Conservation (phyloP, 1,284 basidiomycete genomes). For the Apiotrichum porosum region DNA sequence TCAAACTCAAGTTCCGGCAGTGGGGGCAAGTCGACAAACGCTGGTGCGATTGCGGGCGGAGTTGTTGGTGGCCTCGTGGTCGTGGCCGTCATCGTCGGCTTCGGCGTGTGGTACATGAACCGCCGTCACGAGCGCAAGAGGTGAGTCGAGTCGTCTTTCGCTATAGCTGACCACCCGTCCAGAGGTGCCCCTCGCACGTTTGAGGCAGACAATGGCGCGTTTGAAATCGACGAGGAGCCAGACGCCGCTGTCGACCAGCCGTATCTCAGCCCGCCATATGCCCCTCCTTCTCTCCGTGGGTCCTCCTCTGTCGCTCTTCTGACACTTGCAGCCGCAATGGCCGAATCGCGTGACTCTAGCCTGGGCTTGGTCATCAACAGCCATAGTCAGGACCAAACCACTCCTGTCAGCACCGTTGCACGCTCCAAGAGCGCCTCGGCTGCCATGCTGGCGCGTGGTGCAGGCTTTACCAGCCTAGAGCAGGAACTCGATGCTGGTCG, state of each 20-base stretch:
- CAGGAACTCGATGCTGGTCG: slow-evolving; percentile 5
- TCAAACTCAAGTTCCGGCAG: too few relatives aligned
- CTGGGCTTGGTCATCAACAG: too few relatives aligned
- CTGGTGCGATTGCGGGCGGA: not conserved
- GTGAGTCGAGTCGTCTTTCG: not conserved
- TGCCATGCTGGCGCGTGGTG: not conserved
- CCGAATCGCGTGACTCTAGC: too few relatives aligned
- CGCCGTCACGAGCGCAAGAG: not conserved
- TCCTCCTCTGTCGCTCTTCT: too few relatives aligned
- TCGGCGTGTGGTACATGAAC: not conserved
- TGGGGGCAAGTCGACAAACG: too few relatives aligned
- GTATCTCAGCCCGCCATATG: not conserved
- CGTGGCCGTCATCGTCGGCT: not conserved
- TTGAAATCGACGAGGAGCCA: not conserved
- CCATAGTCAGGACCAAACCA: not conserved
- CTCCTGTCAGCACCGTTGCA: not conserved
- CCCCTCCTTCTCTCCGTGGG: not conserved
- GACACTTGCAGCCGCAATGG: too few relatives aligned
- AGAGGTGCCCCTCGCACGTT: too few relatives aligned
- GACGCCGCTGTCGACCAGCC: not conserved
- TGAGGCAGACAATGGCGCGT: not conserved
- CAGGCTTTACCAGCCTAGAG: not conserved
- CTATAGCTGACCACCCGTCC: not conserved
- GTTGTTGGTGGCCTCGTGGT: not conserved
- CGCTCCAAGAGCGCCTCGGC: not conserved